Conservation (phyloP, 2,329 filamentous ascomycete species). For the Fusarium proliferatum region DNA sequence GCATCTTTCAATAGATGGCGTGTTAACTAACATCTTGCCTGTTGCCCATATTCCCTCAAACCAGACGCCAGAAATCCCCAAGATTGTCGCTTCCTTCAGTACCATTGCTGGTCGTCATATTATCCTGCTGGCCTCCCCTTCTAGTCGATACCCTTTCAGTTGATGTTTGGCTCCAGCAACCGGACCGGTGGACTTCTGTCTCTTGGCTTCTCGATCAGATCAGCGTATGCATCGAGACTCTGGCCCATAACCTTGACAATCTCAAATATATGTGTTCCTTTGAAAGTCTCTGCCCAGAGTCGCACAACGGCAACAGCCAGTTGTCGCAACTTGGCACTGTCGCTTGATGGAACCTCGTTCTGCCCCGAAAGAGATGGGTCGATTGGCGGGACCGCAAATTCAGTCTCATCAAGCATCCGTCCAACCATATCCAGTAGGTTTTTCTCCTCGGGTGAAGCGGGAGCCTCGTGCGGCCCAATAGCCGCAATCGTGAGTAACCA, state of each 20-base stretch:
- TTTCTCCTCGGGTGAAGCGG: conserved; percentile 63
- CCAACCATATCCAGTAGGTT: conserved; percentile 66
- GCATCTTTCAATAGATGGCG: not conserved
- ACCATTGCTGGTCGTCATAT: not conserved
- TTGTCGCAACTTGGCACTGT: conserved; percentile 64
- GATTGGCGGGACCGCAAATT: conserved; percentile 67
- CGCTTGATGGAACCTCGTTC: conserved; percentile 59
- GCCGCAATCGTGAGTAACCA: conserved; percentile 68
- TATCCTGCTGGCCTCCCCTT: not conserved
- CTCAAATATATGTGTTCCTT: conserved; percentile 70
- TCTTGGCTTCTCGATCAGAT: conserved; percentile 65
- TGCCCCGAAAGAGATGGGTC: conserved; percentile 64
- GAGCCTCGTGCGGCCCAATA: conserved; percentile 61
- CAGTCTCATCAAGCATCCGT: conserved; percentile 70
- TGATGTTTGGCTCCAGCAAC: conserved; percentile 40
- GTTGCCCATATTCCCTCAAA: not conserved
- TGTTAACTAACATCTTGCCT: not conserved
- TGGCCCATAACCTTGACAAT: conserved; percentile 68
- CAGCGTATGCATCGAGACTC: conserved; percentile 67
- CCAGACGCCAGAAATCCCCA: conserved; percentile 20
- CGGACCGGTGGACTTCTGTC: conserved; percentile 54
- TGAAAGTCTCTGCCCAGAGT: conserved; percentile 72
- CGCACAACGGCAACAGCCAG: conserved; percentile 68
- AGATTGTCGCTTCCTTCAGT: not conserved
- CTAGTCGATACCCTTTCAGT: conserved; percentile 5